Conservation (phyloP, 805 yeast species). For the Wickerhamia fluorescens region DNA sequence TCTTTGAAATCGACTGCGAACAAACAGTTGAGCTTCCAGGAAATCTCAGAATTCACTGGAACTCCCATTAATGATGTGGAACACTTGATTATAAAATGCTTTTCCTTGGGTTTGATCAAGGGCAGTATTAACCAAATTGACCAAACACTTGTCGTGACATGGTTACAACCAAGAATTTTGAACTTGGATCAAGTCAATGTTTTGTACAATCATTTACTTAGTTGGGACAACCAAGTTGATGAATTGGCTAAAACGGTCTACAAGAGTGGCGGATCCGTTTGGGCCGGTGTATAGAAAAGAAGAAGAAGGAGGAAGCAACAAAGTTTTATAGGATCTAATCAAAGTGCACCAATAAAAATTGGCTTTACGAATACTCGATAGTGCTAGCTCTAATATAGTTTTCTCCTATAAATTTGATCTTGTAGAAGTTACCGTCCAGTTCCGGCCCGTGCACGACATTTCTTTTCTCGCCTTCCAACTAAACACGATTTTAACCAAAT, state of each 20-base stretch:
- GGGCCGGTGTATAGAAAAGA: conserved; percentile 23
- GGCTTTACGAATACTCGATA: no score
- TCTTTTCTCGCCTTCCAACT: no score
- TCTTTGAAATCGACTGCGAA: conserved; percentile 69
- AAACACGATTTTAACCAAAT: no score
- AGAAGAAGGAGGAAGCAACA: no score
- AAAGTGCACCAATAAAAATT: no score
- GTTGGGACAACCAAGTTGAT: conserved; percentile 75
- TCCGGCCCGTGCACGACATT: no score
- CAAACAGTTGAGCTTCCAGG: conserved; percentile 65
- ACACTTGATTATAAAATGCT: conserved; percentile 83
- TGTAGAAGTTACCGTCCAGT: no score
- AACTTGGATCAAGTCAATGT: conserved; percentile 69
- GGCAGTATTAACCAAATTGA: conserved; percentile 90
- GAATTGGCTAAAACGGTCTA: conserved; percentile 41
- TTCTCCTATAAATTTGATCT: no score
- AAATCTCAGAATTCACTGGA: conserved; percentile 63
- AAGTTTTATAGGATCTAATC: no score
- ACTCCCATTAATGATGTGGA: conserved; percentile 73
- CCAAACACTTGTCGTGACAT: conserved; percentile 69
- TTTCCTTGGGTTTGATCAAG: conserved; percentile 72
- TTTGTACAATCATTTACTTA: conserved; percentile 65
- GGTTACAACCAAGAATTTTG: conserved; percentile 96
- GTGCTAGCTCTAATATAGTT: no score
- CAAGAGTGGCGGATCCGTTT: conserved; percentile 33